Evolutionary conservation across 1,284 basidiomycete species (phyloP).

Genomic region (Naganishia sp.): DNA sequence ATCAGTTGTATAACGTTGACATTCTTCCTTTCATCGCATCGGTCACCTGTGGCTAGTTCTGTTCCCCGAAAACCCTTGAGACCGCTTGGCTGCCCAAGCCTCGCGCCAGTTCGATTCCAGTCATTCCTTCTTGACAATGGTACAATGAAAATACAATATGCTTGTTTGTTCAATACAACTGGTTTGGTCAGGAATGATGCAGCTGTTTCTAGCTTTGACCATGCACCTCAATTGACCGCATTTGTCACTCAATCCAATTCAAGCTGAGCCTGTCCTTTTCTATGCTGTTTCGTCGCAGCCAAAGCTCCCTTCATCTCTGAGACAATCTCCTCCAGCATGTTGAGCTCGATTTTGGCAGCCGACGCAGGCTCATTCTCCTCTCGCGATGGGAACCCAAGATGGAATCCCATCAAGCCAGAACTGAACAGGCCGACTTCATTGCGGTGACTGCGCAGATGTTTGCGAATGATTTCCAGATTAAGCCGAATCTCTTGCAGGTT

Average conservation of each 20-base stretch:
- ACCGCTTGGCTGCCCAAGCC: too few relatives aligned
- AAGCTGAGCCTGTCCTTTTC: slow-evolving; percentile 11
- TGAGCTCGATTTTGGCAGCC: slow-evolving; percentile 29
- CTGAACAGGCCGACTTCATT: slow-evolving; percentile 28
- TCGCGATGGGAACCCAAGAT: slow-evolving; percentile 25
- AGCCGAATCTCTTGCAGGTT: slow-evolving; percentile 27
- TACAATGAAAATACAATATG: too few relatives aligned
- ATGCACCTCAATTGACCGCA: too few relatives aligned
- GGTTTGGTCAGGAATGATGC: too few relatives aligned
- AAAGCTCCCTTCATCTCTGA: slow-evolving; percentile 33
- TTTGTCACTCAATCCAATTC: not conserved
- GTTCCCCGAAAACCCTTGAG: too few relatives aligned
- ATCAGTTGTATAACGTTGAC: slow-evolving; percentile 7
- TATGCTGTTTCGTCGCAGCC: slow-evolving; percentile 19
- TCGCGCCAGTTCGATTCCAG: not conserved
- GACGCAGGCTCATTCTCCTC: slow-evolving; percentile 25
- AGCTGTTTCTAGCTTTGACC: too few relatives aligned
- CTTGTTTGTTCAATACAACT: too few relatives aligned
- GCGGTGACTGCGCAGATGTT: slow-evolving; percentile 28
- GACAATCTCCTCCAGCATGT: slow-evolving; percentile 28
- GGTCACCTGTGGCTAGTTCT: too few relatives aligned
- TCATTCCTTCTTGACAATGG: not conserved
- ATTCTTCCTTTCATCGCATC: too few relatives aligned
- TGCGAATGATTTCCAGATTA: slow-evolving; percentile 25
- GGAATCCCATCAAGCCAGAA: slow-evolving; percentile 32